phyloP scores from a whole-genome alignment of 106 monocot species.

The Phalaenopsis equestris region DNA sequence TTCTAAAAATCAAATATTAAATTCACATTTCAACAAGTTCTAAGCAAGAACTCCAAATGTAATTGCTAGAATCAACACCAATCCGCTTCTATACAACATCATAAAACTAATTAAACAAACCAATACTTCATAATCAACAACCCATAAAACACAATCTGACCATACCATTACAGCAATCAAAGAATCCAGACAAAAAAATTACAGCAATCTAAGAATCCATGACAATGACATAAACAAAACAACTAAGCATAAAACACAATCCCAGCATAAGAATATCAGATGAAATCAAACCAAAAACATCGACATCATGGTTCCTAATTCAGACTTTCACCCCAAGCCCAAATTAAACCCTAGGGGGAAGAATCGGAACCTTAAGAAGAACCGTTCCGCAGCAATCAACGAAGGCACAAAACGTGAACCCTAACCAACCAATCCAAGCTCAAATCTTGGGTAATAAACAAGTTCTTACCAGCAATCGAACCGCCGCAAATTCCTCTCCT shows the following conservation, averaged over 20 bases:
- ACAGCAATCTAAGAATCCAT: not conserved
- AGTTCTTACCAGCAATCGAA: not conserved
- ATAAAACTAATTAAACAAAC: no score
- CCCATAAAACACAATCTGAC: no score
- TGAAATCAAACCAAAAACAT: no score
- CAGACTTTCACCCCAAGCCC: not conserved
- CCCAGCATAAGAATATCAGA: no score
- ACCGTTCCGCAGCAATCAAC: not conserved
- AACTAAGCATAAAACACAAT: not conserved
- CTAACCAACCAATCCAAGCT: not conserved
- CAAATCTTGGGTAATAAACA: not conserved
- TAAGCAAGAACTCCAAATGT: no score
- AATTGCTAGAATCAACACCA: no score
- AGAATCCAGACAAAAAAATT: not conserved
- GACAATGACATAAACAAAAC: not conserved
- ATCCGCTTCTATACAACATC: no score
- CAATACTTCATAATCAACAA: no score
- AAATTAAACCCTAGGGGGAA: not conserved
- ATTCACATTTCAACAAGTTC: no score
- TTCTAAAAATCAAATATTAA: not conserved
- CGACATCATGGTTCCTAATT: not conserved
- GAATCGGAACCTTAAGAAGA: not conserved
- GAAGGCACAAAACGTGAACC: not conserved
- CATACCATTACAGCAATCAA: not conserved
- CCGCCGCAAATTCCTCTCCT: not conserved